Conservation (phyloP, 768 basidiomycete genomes). For the Pisolithus orientalis region DNA sequence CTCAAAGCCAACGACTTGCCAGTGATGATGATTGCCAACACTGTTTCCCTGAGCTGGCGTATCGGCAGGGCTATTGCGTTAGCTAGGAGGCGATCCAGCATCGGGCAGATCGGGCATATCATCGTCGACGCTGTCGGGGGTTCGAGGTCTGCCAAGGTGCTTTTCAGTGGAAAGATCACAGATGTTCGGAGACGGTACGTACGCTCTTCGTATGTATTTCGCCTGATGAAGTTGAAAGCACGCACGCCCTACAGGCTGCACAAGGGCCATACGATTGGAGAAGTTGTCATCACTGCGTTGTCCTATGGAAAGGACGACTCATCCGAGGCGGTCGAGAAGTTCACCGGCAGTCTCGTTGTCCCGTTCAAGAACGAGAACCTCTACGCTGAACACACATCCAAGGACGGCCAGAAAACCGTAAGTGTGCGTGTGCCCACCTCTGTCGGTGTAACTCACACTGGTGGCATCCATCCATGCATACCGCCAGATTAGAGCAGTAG, state of each 20-base stretch:
- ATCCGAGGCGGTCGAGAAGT: constrained; percentile 20
- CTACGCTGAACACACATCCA: constrained; percentile 36
- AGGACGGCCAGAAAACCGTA: constrained; percentile 23
- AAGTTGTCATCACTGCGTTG: constrained; percentile 27
- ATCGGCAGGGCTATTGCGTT: constrained; percentile 54
- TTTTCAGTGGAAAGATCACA: constrained; percentile 59
- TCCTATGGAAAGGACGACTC: constrained; percentile 21
- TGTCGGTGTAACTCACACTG: not conserved
- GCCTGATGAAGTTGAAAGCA: not conserved
- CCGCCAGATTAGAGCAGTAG: constrained; percentile 42
- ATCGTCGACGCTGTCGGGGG: constrained; percentile 34
- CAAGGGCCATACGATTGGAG: constrained; percentile 37
- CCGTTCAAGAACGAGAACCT: constrained; percentile 64
- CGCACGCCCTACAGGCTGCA: constrained; percentile 14
- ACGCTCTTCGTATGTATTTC: not conserved
- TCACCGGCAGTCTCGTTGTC: constrained; percentile 34
- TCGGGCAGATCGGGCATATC: constrained; percentile 31
- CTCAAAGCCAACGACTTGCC: constrained; percentile 30
- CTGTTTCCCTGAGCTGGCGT: constrained; percentile 56
- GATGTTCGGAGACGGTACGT: constrained; percentile 36
- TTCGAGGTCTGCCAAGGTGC: constrained; percentile 27
- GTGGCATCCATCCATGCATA: constrained; percentile 7
- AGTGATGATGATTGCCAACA: constrained; percentile 41
- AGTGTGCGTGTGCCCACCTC: not conserved
- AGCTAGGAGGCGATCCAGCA: constrained; percentile 40